These are phyloP conservation scores for Laetiporus sulphureus DNA, from an alignment of 1,284 basidiomycete genomes.

Conservation along the genomic window DNA sequence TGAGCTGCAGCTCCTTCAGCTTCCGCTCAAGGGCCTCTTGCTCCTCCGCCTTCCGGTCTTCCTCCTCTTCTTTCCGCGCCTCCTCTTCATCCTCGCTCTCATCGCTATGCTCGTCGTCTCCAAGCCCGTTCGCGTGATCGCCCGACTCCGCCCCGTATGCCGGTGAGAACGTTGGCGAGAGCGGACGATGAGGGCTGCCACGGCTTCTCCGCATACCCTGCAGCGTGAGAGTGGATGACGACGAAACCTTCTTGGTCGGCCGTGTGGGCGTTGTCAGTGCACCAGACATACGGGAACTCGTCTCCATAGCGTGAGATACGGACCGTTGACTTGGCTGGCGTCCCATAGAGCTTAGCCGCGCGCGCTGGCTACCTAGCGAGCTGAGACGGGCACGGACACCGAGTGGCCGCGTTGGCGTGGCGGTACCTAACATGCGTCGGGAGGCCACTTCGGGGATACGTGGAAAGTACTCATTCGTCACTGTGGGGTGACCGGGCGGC, in stretches of 20 bases:
- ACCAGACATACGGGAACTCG: not conserved
- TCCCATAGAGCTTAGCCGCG: constrained; percentile 5
- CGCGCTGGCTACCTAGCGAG: constrained; percentile 39
- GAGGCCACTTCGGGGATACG: constrained; percentile 12
- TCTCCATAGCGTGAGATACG: not conserved
- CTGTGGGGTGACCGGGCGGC: constrained; percentile 16
- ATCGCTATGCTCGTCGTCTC: constrained; percentile 10
- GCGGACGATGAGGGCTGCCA: constrained; percentile 30
- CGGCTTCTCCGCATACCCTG: constrained; percentile 39
- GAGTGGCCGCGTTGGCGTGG: constrained; percentile 13
- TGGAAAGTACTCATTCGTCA: constrained; percentile 15
- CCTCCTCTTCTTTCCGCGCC: constrained; percentile 56
- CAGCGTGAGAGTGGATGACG: constrained; percentile 63
- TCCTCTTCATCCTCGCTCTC: constrained; percentile 45
- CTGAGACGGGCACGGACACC: constrained; percentile 63
- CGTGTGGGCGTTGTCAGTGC: constrained; percentile 12
- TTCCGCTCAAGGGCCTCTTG: constrained; percentile 60
- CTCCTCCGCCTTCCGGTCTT: constrained; percentile 57
- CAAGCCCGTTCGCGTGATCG: constrained; percentile 2
- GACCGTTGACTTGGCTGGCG: constrained; percentile 2
- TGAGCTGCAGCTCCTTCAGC: constrained; percentile 54
- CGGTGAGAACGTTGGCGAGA: constrained; percentile 44
- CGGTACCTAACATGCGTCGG: constrained; percentile 7
- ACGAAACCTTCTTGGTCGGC: constrained; percentile 45
- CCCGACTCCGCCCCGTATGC: constrained; percentile 20